These are phyloP conservation scores for Ulota crispa DNA, from an alignment of 225 moss, liverwort and hornwort species.

Conservation along the genomic window DNA sequence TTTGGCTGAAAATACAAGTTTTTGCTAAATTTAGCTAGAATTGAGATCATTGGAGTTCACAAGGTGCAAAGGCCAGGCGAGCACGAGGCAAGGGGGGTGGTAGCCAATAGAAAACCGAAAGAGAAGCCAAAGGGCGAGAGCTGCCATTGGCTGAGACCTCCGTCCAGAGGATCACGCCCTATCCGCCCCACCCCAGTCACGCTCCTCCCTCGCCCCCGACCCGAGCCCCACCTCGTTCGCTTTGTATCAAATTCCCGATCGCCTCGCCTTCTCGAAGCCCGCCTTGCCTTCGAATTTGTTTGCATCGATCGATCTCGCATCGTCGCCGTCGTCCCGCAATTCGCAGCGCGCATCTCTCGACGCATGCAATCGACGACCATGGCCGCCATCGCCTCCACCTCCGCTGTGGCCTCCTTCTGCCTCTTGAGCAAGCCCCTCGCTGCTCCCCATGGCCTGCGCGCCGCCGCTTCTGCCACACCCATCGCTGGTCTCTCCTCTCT, in stretches of 20 bases:
- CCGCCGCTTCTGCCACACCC: conserved; percentile 24
- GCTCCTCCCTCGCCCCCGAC: neutral
- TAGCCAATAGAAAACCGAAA: neutral
- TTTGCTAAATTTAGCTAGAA: too few relatives aligned
- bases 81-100: neutral
- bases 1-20: too few relatives aligned
- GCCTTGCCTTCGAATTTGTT: neutral
- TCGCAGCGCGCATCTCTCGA: neutral
- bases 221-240: neutral
- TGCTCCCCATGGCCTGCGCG: conserved; percentile 7
- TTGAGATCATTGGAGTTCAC: too few relatives aligned
- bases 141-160: neutral
- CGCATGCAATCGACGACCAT: neutral
- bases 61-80: too few relatives aligned
- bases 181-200: neutral
- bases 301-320: neutral
- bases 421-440: neutral
- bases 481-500: neutral
- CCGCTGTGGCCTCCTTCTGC: conserved; percentile 24
- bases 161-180: neutral
- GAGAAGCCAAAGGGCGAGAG: too few relatives aligned
- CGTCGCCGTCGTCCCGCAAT: too few relatives aligned
- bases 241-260: neutral
- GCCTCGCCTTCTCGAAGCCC: neutral
- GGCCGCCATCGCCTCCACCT: conserved; percentile 34